Percentiles rank a stretch among this genome's conserved stretches.
Conservation (phyloP, 176 grass and related monocot species). For the Sorghum bicolor region DNA sequence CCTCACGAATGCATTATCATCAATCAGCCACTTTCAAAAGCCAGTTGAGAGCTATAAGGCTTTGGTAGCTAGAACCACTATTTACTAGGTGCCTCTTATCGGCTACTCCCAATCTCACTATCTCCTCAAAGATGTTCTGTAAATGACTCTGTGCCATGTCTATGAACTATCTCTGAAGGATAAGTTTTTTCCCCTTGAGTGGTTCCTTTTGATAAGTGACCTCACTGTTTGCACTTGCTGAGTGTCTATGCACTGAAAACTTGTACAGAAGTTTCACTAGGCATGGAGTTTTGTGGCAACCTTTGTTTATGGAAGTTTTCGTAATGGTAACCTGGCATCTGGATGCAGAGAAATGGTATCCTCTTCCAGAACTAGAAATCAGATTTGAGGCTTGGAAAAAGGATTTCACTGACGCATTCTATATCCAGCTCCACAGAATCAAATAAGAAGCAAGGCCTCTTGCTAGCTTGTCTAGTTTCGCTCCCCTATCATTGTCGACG, state of each 20-base stretch:
- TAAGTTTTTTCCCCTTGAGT: background rate
- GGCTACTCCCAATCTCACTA: background rate
- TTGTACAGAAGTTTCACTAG: background rate
- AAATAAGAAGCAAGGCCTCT: background rate
- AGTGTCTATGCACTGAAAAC: background rate
- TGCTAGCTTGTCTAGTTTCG: background rate
- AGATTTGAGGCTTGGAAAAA: background rate
- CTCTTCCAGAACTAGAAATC: background rate
- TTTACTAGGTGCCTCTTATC: background rate
- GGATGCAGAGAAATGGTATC: background rate
- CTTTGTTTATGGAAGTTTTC: background rate
- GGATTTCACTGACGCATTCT: background rate
- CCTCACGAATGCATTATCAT: background rate
- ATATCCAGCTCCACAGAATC: background rate
- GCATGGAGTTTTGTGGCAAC: background rate
- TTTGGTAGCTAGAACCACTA: background rate
- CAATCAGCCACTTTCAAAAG: background rate
- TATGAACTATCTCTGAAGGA: background rate
- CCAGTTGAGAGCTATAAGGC: background rate
- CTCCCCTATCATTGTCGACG: background rate
- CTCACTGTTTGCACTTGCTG: background rate
- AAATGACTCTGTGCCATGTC: background rate
- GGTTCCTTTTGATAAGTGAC: background rate
- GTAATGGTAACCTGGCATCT: background rate
- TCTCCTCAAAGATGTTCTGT: background rate